Percentiles rank a stretch among this genome's conserved stretches.
Evolutionary conservation across 768 basidiomycete genomes (phyloP).

Genomic region (Flagelloscypha sp.): DNA sequence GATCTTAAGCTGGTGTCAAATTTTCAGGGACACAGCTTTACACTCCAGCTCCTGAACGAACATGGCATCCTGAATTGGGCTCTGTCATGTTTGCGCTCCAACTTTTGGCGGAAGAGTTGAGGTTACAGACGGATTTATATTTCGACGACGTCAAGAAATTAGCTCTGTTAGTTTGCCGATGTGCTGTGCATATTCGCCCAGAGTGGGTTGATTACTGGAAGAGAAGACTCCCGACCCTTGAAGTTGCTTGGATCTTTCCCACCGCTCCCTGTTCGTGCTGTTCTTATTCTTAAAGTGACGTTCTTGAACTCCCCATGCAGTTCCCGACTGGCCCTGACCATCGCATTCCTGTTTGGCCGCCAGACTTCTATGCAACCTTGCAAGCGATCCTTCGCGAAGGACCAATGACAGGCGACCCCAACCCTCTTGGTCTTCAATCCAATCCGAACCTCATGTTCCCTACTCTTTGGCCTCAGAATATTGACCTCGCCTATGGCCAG

Average conservation of each 20-base stretch:
- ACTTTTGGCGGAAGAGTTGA: conserved; percentile 64
- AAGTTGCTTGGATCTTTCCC: conserved; percentile 52
- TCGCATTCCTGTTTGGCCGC: conserved; percentile 67
- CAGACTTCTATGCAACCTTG: conserved; percentile 65
- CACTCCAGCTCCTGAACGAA: conserved; percentile 21
- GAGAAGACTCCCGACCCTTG: conserved; percentile 59
- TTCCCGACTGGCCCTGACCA: conserved; percentile 49
- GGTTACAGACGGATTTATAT: conserved; percentile 49
- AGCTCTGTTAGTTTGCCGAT: conserved; percentile 52
- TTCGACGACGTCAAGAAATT: conserved; percentile 48
- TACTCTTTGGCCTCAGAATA: conserved; percentile 38
- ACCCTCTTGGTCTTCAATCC: conserved; percentile 47
- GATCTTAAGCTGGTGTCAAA: conserved; percentile 27
- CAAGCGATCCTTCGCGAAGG: conserved; percentile 34
- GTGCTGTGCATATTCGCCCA: conserved; percentile 57
- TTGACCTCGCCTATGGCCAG: conserved; percentile 40
- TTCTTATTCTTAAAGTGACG: conserved; percentile 3
- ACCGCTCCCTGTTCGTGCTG: conserved; percentile 29
- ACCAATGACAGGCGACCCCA: too few species aligned
- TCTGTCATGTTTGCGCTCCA: conserved; percentile 71
- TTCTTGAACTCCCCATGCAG: conserved; percentile 19
- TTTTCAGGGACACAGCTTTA: neutral
- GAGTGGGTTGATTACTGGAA: conserved; percentile 96
- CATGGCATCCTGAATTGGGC: conserved; percentile 42
- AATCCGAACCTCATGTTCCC: conserved; percentile 65